phyloP scores from a whole-genome alignment of 2,329 filamentous ascomycete genomes.

The Botrytis tulipae region DNA sequence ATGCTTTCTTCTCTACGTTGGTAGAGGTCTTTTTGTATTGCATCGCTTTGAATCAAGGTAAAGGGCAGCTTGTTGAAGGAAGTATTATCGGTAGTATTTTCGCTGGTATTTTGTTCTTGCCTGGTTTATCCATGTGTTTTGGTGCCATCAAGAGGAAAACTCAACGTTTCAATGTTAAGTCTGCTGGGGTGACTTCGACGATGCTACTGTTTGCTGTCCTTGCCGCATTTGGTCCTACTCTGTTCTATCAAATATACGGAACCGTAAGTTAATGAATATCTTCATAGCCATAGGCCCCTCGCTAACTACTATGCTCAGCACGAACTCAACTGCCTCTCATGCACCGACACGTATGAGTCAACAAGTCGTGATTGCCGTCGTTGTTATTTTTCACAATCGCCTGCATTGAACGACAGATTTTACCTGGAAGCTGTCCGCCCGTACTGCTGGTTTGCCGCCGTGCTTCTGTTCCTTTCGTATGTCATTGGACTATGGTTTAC shows the following conservation, averaged over 20 bases:
- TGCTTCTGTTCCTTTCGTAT: constrained; percentile 87
- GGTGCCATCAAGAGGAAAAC: constrained; percentile 97
- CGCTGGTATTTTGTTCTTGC: constrained; percentile 90
- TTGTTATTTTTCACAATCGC: constrained; percentile 89
- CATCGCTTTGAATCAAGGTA: constrained; percentile 87
- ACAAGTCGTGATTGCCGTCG: constrained; percentile 73
- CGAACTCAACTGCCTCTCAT: constrained; percentile 80
- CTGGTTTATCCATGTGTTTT: constrained; percentile 97
- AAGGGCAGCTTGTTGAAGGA: constrained; percentile 88
- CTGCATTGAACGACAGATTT: constrained; percentile 81
- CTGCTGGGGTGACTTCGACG: constrained; percentile 92
- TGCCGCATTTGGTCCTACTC: constrained; percentile 87
- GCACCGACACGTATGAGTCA: constrained; percentile 47
- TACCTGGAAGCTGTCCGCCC: constrained; percentile 88
- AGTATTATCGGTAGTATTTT: constrained; percentile 98
- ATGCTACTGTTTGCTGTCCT: constrained; percentile 97
- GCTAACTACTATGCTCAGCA: constrained; percentile 56
- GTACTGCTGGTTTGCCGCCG: constrained; percentile 86
- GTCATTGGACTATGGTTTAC: constrained; percentile 94
- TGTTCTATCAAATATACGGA: constrained; percentile 99
- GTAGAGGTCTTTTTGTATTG: constrained; percentile 98
- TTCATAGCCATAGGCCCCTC: constrained; percentile 5
- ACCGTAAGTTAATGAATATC: constrained; percentile 54
- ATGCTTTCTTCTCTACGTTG: constrained; percentile 96
- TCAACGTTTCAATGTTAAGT: constrained; percentile 95